phyloP scores from a whole-genome alignment of 2,329 filamentous ascomycete species.

The Phymatotrichopsis omnivora region DNA sequence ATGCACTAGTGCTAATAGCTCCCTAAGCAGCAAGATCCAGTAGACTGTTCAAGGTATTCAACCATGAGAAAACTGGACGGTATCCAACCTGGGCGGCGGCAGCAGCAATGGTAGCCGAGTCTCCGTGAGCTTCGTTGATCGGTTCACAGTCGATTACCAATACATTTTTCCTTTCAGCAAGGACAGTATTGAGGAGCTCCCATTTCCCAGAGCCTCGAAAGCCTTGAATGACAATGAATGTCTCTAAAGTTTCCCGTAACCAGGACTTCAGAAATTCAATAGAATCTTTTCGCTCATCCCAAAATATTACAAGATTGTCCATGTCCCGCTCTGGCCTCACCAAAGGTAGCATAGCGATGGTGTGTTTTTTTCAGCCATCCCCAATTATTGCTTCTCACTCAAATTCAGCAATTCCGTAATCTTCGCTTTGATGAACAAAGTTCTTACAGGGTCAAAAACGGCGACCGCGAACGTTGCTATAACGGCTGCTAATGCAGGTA shows the following conservation, averaged over 20 bases:
- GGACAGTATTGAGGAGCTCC: constrained; percentile 73
- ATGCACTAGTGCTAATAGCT: constrained; percentile 45
- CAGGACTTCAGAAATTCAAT: constrained; percentile 75
- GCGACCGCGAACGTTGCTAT: constrained; percentile 74
- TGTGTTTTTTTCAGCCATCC: constrained; percentile 72
- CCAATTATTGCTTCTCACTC: constrained; percentile 60
- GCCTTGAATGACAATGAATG: constrained; percentile 66
- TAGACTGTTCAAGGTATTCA: constrained; percentile 87
- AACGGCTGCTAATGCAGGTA: constrained; percentile 71
- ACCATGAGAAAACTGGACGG: constrained; percentile 87
- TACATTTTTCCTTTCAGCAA: constrained; percentile 65
- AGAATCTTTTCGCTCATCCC: constrained; percentile 73
- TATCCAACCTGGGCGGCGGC: constrained; percentile 81
- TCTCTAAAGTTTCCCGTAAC: constrained; percentile 80
- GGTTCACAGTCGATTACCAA: constrained; percentile 87
- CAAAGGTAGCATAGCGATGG: constrained; percentile 24
- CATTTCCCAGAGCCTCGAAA: constrained; percentile 84
- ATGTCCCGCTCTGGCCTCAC: constrained; percentile 47
- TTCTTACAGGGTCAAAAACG: constrained; percentile 87
- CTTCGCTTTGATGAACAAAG: constrained; percentile 83
- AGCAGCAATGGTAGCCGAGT: constrained; percentile 71
- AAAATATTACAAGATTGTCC: constrained; percentile 66
- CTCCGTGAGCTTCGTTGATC: constrained; percentile 80
- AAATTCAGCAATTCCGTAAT: constrained; percentile 68
- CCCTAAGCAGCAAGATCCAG: constrained; percentile 87